A percentile compares a stretch with the other conserved stretches of the same genome.
These are phyloP conservation scores for Psilocybe cubensis DNA, from an alignment of 768 basidiomycete genomes.

Conservation along the genomic window DNA sequence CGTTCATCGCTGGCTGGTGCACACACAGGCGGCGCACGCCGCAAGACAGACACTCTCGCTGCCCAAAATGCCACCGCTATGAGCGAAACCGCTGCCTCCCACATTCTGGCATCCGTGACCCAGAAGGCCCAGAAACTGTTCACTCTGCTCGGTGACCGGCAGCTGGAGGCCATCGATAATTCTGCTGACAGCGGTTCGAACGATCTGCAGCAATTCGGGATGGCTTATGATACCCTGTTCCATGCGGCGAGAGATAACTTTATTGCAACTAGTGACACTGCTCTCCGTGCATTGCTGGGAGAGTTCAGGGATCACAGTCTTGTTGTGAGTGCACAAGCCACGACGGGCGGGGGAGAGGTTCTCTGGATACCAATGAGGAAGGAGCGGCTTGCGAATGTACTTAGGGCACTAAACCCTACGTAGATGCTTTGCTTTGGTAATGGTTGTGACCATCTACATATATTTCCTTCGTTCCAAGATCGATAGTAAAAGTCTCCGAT, in stretches of 20 bases:
- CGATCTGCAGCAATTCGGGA: slow-evolving; percentile 58
- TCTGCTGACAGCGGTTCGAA: slow-evolving; percentile 31
- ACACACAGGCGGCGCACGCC: slow-evolving; percentile 41
- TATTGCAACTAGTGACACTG: slow-evolving; percentile 86
- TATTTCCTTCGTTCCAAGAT: too few species aligned
- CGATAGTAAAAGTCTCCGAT: too few species aligned
- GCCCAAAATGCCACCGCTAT: slow-evolving; percentile 47
- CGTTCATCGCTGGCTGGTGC: slow-evolving; percentile 65
- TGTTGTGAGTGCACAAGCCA: slow-evolving; percentile 57
- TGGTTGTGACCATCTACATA: neutral
- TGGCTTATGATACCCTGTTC: slow-evolving; percentile 72
- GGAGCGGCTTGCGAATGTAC: slow-evolving; percentile 63
- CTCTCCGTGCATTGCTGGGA: slow-evolving; percentile 77
- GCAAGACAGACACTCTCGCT: slow-evolving; percentile 31
- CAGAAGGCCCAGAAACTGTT: slow-evolving; percentile 88
- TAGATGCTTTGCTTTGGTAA: neutral
- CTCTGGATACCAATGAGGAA: slow-evolving; percentile 89
- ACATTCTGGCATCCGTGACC: slow-evolving; percentile 87
- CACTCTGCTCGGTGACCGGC: slow-evolving; percentile 64
- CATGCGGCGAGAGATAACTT: slow-evolving; percentile 79
- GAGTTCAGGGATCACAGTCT: slow-evolving; percentile 93
- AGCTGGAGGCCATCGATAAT: slow-evolving; percentile 64
- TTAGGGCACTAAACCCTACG: slow-evolving; percentile 25
- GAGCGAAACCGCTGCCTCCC: slow-evolving; percentile 77
- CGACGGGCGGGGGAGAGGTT: slow-evolving; percentile 56